These are phyloP conservation scores for Secale cereale DNA, from an alignment of 176 grass and related monocot genomes.

Conservation along the genomic window DNA sequence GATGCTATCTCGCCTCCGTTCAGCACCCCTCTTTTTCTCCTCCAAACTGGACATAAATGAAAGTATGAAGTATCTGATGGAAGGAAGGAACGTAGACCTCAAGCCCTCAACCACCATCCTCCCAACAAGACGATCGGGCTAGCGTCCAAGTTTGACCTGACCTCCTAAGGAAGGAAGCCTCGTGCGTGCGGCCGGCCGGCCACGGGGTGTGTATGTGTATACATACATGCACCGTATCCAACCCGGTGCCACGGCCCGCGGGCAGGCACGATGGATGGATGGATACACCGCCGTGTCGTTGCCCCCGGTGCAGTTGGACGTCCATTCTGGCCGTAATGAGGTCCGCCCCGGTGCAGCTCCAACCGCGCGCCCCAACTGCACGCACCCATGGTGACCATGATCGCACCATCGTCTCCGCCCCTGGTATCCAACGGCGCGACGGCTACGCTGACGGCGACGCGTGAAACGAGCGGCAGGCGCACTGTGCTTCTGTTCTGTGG, in stretches of 20 bases:
- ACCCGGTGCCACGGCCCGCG: too few relatives aligned
- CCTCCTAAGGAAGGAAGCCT: neutral
- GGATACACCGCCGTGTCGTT: neutral
- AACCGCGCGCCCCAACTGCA: constrained; percentile 14
- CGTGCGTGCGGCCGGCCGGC: neutral
- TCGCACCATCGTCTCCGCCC: neutral
- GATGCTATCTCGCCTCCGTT: neutral
- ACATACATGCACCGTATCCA: neutral
- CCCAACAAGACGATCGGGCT: constrained; percentile 28
- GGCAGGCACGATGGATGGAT: neutral
- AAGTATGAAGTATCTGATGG: neutral
- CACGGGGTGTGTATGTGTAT: neutral
- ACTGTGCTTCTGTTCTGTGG: neutral
- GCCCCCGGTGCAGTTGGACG: constrained; percentile 16
- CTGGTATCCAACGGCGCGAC: neutral
- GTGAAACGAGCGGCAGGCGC: too few relatives aligned
- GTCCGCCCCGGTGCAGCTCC: neutral
- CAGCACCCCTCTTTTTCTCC: neutral
- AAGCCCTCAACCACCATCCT: constrained; percentile 9
- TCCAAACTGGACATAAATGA: neutral
- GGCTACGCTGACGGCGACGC: neutral
- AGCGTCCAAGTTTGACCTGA: neutral
- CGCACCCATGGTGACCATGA: neutral
- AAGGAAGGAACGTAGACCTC: neutral
- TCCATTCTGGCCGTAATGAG: constrained; percentile 18